Evolutionary conservation across 768 basidiomycete genomes (phyloP).

Genomic region (Epithele typhae): DNA sequence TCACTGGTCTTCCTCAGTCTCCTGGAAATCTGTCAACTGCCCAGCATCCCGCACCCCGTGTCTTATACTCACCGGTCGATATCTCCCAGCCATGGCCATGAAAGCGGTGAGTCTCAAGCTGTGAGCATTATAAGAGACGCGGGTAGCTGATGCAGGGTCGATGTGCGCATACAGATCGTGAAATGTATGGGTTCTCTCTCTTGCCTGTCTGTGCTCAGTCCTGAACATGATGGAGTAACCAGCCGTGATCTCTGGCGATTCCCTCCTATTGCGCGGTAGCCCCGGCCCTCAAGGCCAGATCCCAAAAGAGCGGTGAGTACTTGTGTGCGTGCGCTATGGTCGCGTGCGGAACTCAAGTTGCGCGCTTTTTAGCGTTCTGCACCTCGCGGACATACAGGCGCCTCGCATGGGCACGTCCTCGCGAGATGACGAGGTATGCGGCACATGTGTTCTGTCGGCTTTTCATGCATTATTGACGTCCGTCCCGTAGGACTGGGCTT

Average conservation of each 20-base stretch:
- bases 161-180: constrained; percentile 24
- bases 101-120: constrained; percentile 61
- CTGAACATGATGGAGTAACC: constrained; percentile 26
- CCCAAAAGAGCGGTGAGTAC: constrained; percentile 78
- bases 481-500: constrained; percentile 73
- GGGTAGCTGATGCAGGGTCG: neutral
- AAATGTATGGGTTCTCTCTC: constrained; percentile 29
- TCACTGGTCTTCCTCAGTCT: neutral
- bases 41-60: no score
- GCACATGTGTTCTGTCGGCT: no score
- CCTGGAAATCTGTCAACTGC: no score
- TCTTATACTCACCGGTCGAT: neutral
- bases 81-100: constrained; percentile 49
- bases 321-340: constrained; percentile 3
- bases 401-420: constrained; percentile 74
- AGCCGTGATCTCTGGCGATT: constrained; percentile 92
- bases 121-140: neutral
- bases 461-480: no score
- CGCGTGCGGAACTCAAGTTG: neutral
- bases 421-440: constrained; percentile 81
- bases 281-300: constrained; percentile 80
- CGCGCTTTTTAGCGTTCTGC: constrained; percentile 59
- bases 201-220: constrained; percentile 4
- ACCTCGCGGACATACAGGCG: constrained; percentile 83
- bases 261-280: constrained; percentile 76